Conservation (phyloP, 1,139 yeast genomes). For the Arxiozyma heterogenica region DNA sequence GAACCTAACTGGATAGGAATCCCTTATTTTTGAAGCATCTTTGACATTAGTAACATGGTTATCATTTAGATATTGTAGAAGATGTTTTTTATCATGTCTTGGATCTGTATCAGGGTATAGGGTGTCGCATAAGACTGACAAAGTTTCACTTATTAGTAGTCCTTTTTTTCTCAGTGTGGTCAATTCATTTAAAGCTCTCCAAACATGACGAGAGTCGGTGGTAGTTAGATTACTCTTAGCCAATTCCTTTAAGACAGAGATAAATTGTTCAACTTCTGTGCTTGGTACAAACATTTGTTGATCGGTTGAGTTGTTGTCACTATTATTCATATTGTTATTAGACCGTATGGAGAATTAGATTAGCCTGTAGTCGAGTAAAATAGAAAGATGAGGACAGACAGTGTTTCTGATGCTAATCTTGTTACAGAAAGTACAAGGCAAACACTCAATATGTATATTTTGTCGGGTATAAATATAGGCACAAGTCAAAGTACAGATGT, state of each 20-base stretch:
- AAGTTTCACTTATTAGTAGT: slow-evolving; percentile 41
- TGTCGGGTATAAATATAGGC: too few species aligned
- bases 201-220: slow-evolving; percentile 78
- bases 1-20: slow-evolving; percentile 28
- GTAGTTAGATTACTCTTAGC: slow-evolving; percentile 59
- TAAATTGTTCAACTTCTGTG: slow-evolving; percentile 25
- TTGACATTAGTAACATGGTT: slow-evolving; percentile 29
- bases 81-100: slow-evolving; percentile 32
- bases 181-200: slow-evolving; percentile 77
- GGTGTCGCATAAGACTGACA: slow-evolving; percentile 45
- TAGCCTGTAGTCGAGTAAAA: too few species aligned
- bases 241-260: slow-evolving; percentile 29
- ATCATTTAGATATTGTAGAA: slow-evolving; percentile 37
- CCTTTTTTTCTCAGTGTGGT: slow-evolving; percentile 58
- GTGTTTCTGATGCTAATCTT: too few species aligned
- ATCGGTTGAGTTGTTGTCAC: not conserved
- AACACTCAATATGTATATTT: too few species aligned
- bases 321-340: not conserved
- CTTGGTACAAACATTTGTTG: slow-evolving; percentile 15
- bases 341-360: too few species aligned
- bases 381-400: too few species aligned
- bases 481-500: too few species aligned
- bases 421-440: too few species aligned
- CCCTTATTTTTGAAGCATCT: slow-evolving; percentile 27
- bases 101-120: slow-evolving; percentile 43